Evolutionary conservation across 495 filamentous ascomycete species (phyloP), one percentile per base, ranked within the genome.

Genomic region (Xanthoparmelia taractica): DNA sequence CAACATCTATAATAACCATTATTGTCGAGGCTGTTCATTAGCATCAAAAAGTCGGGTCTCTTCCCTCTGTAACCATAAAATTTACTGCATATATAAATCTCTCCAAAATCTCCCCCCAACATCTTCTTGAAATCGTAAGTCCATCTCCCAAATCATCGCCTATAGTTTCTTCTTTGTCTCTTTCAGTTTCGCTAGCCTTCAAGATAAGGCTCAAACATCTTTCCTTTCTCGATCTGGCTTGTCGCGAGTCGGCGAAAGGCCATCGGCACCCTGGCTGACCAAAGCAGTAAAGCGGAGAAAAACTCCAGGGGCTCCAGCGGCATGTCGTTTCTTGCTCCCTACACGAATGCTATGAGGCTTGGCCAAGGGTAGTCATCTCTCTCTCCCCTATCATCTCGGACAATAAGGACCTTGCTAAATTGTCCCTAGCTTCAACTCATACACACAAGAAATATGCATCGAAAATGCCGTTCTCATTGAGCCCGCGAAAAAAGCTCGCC

Each of bases 311-410:
- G 25, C 12, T 50, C 47, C 23, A 50, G 23, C 34, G 50, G 54
- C 50, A 63, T 63, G 61, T 63, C 61, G 29, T 63, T 68, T 31
- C 65, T 63, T 41, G 70, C 68, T 18, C 71, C 70, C 23, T 73
- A 73, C 64, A 71, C 67, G 33, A 68, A 67, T 63, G 61, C 68
- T 40, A 73, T 73, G 71, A 66, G 68, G 23, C 63, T 73, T 55
- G 71, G 71, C 36, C 61, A 69, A 65, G 65, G 61, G 61, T 63
- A 48, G 18, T 0, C 11, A n/a, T 38, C 20, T 37, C 31, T 17
- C 36, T 38, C 55, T 38, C n/a, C n/a, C 2, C 45, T 13, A 3
- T 11, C 45, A 12, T 6, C 43, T 43, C 18, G 1, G 8, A 8
- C 20, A 45, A 13, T 7, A 20, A 17, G 2, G 23, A 43, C n/a